These are phyloP conservation scores for Corylus americana DNA, from an alignment of 306 rosid species.

Conservation along the genomic window DNA sequence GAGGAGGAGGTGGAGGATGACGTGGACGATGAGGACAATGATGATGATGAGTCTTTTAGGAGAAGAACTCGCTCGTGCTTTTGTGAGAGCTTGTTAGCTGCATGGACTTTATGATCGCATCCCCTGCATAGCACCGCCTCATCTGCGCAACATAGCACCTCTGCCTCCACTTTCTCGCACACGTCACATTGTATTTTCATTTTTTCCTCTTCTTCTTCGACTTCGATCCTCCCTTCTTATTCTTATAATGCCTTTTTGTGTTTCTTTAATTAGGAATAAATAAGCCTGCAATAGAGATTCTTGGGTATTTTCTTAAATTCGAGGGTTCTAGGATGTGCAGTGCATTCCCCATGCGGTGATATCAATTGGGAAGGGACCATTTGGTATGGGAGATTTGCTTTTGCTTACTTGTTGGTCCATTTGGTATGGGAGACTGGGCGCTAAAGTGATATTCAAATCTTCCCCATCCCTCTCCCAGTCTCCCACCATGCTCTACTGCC, in stretches of 20 bases:
- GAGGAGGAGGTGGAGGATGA: constrained; percentile 1
- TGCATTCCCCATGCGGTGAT: too few species aligned
- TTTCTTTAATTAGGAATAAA: too few species aligned
- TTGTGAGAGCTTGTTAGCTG: constrained; percentile 15
- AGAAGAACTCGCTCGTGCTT: constrained; percentile 15
- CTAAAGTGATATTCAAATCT: neutral
- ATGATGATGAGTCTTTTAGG: neutral
- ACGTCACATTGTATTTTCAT: constrained; percentile 10
- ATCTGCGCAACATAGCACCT: constrained; percentile 21
- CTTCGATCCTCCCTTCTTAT: too few species aligned
- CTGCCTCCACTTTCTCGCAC: constrained; percentile 18
- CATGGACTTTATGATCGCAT: constrained; percentile 15
- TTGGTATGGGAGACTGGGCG: neutral
- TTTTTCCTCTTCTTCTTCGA: neutral
- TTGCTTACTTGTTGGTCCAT: neutral
- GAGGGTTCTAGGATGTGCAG: too few species aligned
- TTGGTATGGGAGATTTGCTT: too few species aligned
- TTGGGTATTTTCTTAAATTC: too few species aligned
- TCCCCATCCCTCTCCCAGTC: neutral
- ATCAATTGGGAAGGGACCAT: too few species aligned
- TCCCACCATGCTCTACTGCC: neutral
- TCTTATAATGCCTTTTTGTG: too few species aligned
- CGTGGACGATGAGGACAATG: too few species aligned
- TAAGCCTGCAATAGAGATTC: too few species aligned
- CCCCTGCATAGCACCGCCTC: constrained; percentile 15